Base-by-base conservation (phyloP, 768 basidiomycete species). In the Pulveroboletus sp. region DNA sequence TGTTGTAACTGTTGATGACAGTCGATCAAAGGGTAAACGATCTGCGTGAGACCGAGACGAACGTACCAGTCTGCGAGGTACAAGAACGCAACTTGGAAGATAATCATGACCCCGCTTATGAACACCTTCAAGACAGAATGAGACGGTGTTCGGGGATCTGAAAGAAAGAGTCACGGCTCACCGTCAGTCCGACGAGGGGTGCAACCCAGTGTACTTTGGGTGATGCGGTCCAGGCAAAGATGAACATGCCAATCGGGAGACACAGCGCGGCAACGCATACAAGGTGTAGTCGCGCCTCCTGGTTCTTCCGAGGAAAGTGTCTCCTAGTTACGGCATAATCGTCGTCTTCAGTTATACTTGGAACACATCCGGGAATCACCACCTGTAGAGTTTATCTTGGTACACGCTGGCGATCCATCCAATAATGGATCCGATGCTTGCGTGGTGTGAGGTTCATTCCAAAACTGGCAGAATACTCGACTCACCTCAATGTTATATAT, bases 191-290 rank as follows among this genome's bases (percentile, higher is more conserved):
- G 13, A 57, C 36, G 9, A 54, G 18, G 2, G 65, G 59, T 3
- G n/a, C 79, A 13, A 83, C 78, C 86, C 86, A 89, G 45, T 75
- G 79, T 13, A 86, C 71, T 3, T 53, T 57, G 0, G 76, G 58
- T 49, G 74, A 80, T 14, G 80, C 77, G 18, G 82, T 80, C 80
- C 83, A 87, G 0, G 82, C 85, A 57, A 82, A 88, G 14, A 87
- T 78, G 63, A 86, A 80, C 75, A 85, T 81, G 27, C 76, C 76
- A 1, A 71, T 53, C 0, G 83, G 83, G 49, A 83, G 69, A 6
- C 79, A 61, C 21, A 84, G 39, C 0, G 73, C 81, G 1, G 79
- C 81, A 21, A 71, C 59, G 60, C 82, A 81, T 26, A 80, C 74
- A 15, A 70, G 59, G 48, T 80, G 82, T 17, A 86, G 60, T 7